phyloP scores from a whole-genome alignment of 768 basidiomycete species.

The Amanita subjunquillea region DNA sequence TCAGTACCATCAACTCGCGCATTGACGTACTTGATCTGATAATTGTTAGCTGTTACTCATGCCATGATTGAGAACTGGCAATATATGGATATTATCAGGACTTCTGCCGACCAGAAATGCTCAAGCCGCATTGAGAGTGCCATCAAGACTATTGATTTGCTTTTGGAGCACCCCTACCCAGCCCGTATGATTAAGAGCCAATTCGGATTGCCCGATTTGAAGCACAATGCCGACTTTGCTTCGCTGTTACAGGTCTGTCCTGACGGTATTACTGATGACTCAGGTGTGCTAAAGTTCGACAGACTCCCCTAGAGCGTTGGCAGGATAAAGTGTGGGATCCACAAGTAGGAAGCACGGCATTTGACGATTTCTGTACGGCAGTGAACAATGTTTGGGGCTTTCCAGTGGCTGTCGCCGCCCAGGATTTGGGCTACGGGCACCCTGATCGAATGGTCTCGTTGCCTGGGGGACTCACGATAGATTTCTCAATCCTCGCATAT shows the following conservation, averaged over 20 bases:
- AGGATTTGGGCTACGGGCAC: slow-evolving; percentile 35
- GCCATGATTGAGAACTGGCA: slow-evolving; percentile 77
- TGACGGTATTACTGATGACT: background rate
- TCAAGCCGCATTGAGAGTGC: slow-evolving; percentile 45
- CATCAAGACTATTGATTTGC: slow-evolving; percentile 50
- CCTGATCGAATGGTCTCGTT: slow-evolving; percentile 37
- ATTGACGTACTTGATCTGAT: background rate
- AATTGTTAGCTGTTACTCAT: slow-evolving; percentile 64
- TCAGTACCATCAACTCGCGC: slow-evolving; percentile 16
- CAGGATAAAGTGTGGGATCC: slow-evolving; percentile 88
- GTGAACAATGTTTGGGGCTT: slow-evolving; percentile 22
- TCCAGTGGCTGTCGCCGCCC: slow-evolving; percentile 7
- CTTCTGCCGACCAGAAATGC: slow-evolving; percentile 56
- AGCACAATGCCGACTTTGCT: slow-evolving; percentile 75
- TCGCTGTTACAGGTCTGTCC: slow-evolving; percentile 46
- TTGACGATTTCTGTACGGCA: slow-evolving; percentile 59
- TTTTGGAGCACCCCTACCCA: slow-evolving; percentile 39
- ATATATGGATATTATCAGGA: slow-evolving; percentile 78
- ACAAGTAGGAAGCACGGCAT: slow-evolving; percentile 44
- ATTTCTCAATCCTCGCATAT: slow-evolving; percentile 61
- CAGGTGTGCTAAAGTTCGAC: slow-evolving; percentile 2
- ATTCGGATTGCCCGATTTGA: slow-evolving; percentile 63
- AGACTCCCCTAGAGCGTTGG: slow-evolving; percentile 64
- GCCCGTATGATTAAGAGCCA: slow-evolving; percentile 51
- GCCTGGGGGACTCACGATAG: slow-evolving; percentile 38